Conservation (phyloP, 2,329 filamentous ascomycete species). For the Calonectria naviculata region DNA sequence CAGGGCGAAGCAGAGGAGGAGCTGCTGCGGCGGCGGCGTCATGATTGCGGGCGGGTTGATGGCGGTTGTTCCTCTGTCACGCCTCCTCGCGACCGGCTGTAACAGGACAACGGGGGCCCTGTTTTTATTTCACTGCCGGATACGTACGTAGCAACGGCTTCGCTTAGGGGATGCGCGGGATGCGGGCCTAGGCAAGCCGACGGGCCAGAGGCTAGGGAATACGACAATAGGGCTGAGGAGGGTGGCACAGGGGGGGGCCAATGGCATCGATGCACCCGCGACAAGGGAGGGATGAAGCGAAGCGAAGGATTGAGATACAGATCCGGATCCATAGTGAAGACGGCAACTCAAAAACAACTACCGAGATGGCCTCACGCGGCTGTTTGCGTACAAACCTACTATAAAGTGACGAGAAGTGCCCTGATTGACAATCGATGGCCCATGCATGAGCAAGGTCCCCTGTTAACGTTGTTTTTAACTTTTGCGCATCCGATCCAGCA, state of each 20-base stretch:
- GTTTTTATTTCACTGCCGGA: background rate
- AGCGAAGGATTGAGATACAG: background rate
- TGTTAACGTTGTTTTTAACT: constrained; percentile 1
- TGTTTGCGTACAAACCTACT: too few relatives aligned
- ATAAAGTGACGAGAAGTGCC: too few relatives aligned
- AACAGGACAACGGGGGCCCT: background rate
- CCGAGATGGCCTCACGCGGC: background rate
- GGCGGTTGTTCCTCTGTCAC: background rate
- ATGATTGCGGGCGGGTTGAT: background rate
- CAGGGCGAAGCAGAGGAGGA: constrained; percentile 22
- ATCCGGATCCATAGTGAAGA: background rate
- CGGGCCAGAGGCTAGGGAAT: background rate
- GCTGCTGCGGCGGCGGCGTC: background rate
- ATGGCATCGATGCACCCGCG: background rate
- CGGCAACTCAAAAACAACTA: background rate
- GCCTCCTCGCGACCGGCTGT: background rate
- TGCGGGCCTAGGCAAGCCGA: background rate
- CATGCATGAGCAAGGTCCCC: background rate
- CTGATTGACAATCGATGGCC: background rate
- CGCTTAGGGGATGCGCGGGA: constrained; percentile 3
- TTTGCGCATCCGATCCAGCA: background rate
- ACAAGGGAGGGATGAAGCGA: background rate
- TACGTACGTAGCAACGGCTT: background rate
- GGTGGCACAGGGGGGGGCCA: background rate
- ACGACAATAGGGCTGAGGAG: constrained; percentile 4